These are phyloP conservation scores for Cystobasidium tubakii DNA, from an alignment of 768 basidiomycete genomes.

Conservation along the genomic window DNA sequence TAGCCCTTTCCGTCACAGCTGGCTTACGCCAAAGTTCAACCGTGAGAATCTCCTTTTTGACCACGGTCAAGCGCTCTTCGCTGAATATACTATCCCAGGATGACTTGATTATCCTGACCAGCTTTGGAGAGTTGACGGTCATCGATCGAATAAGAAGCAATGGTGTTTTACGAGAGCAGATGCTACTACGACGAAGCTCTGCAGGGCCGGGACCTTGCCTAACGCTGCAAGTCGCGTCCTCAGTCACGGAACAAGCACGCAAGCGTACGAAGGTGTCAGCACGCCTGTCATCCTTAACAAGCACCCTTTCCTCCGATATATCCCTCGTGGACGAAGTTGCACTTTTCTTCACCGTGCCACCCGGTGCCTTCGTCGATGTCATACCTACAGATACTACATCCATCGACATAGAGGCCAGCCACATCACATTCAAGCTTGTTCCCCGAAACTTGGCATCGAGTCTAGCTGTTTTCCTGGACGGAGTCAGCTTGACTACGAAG, in stretches of 20 bases:
- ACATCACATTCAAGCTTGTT: conserved; percentile 62
- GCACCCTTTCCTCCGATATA: conserved; percentile 60
- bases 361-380: conserved; percentile 88
- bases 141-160: neutral
- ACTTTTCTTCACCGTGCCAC: conserved; percentile 70
- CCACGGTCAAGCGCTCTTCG: neutral
- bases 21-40: neutral
- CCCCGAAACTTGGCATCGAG: conserved; percentile 62
- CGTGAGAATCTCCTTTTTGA: neutral
- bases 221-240: conserved; percentile 65
- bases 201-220: no score
- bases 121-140: neutral
- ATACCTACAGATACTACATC: conserved; percentile 80
- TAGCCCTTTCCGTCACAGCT: neutral
- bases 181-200: neutral
- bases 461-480: conserved; percentile 47
- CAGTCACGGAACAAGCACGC: conserved; percentile 47
- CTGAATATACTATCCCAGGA: neutral
- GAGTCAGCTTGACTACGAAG: neutral
- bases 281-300: conserved; percentile 61
- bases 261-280: conserved; percentile 73
- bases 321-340: conserved; percentile 61
- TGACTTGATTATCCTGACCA: neutral
- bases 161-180: neutral
- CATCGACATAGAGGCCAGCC: conserved; percentile 60